A percentile compares a stretch with the other conserved stretches of the same genome.
These are phyloP conservation scores for Thermothielavioides terrestris DNA, from an alignment of 495 filamentous ascomycete species.

Conservation along the genomic window DNA sequence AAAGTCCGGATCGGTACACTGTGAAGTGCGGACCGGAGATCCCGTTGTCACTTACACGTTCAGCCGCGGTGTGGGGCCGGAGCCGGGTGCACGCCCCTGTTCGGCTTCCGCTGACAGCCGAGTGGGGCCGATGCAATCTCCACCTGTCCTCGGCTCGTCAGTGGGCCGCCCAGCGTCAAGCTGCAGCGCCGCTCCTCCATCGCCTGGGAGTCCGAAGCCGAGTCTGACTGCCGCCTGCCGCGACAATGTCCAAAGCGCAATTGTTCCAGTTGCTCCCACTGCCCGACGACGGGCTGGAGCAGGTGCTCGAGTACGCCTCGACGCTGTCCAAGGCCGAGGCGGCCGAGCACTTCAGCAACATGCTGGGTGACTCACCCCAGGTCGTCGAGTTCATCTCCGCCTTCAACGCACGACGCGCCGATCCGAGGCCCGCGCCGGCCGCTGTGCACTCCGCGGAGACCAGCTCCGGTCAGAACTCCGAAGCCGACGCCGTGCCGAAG, in stretches of 20 bases:
- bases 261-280: constrained; percentile 72
- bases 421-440: constrained; percentile 25
- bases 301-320: constrained; percentile 72
- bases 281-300: constrained; percentile 70
- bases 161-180: no score
- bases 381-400: constrained; percentile 85
- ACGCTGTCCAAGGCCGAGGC: constrained; percentile 61
- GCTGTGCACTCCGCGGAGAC: constrained; percentile 8
- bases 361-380: constrained; percentile 79
- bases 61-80: no score
- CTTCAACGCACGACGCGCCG: constrained; percentile 68
- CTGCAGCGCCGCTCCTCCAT: no score
- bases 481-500: constrained; percentile 27
- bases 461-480: constrained; percentile 18
- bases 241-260: constrained; percentile 60
- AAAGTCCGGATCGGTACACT: no score
- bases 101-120: no score
- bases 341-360: constrained; percentile 73
- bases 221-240: no score
- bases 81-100: no score
- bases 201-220: no score
- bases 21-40: no score
- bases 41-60: no score
- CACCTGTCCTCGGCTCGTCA: no score
- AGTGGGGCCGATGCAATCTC: no score